Evolutionary conservation across 176 grass and related monocot genomes (phyloP).

Genomic region (Triticum timopheevii): DNA sequence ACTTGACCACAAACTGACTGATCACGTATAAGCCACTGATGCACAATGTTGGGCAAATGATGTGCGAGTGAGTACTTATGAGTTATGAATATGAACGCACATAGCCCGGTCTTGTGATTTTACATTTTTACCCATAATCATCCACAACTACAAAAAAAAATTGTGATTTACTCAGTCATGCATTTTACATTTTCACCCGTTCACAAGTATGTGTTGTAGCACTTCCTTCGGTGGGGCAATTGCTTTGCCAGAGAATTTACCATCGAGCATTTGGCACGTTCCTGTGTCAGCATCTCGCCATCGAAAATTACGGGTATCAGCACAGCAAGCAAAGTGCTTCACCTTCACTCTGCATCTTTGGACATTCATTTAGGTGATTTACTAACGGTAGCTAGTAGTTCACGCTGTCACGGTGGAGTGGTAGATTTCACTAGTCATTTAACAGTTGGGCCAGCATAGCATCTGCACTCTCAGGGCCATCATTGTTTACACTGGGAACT

Average conservation of each 20-base stretch:
- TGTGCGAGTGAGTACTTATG: no score
- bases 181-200: neutral
- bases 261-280: neutral
- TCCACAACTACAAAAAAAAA: no score
- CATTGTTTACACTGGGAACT: slow-evolving; percentile 94
- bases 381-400: neutral
- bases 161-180: neutral
- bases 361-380: neutral
- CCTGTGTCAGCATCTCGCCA: neutral
- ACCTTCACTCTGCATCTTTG: neutral
- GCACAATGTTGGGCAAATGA: no score
- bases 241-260: neutral
- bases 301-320: neutral
- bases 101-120: neutral
- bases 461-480: slow-evolving; percentile 64
- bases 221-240: neutral
- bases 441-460: slow-evolving; percentile 68
- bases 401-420: neutral
- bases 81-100: neutral
- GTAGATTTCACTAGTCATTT: slow-evolving; percentile 25
- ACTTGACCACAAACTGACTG: no score
- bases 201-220: neutral
- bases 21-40: no score
- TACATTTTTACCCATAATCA: neutral
- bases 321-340: neutral